Percentiles rank a stretch among this genome's conserved stretches.
These are phyloP conservation scores for Musa schizocarpa DNA, from an alignment of 176 grass and related monocot species.

Conservation along the genomic window DNA sequence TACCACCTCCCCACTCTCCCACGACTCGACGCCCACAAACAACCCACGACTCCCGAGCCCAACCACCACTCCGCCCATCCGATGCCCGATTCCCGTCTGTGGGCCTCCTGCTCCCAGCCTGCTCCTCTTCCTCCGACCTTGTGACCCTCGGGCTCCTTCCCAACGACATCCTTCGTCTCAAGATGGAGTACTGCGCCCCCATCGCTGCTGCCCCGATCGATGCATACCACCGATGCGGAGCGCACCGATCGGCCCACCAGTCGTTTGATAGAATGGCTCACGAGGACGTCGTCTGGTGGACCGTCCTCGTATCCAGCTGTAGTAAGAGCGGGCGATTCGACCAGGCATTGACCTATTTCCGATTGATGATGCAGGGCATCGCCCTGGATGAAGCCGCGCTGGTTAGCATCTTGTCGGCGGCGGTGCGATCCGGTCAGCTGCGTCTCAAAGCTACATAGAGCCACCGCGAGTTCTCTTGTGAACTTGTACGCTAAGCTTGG, in stretches of 20 bases:
- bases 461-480: neutral
- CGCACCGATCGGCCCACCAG: neutral
- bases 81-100: too few relatives aligned
- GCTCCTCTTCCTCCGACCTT: neutral
- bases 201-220: neutral
- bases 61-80: too few relatives aligned
- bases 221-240: neutral
- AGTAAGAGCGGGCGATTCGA: constrained; percentile 5
- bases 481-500: constrained; percentile 4
- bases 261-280: constrained; percentile 17
- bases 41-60: too few relatives aligned
- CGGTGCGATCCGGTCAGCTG: neutral
- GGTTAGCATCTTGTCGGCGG: constrained; percentile 7
- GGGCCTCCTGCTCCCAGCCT: too few relatives aligned
- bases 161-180: constrained; percentile 8
- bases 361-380: constrained; percentile 7
- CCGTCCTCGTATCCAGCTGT: neutral
- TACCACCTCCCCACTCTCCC: too few relatives aligned
- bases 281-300: constrained; percentile 11
- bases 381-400: constrained; percentile 12
- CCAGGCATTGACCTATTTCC: neutral
- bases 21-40: too few relatives aligned
- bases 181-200: neutral
- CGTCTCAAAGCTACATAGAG: neutral
- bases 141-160: constrained; percentile 9